phyloP scores from a whole-genome alignment of 495 filamentous ascomycete species.

The Xylaria castorea region DNA sequence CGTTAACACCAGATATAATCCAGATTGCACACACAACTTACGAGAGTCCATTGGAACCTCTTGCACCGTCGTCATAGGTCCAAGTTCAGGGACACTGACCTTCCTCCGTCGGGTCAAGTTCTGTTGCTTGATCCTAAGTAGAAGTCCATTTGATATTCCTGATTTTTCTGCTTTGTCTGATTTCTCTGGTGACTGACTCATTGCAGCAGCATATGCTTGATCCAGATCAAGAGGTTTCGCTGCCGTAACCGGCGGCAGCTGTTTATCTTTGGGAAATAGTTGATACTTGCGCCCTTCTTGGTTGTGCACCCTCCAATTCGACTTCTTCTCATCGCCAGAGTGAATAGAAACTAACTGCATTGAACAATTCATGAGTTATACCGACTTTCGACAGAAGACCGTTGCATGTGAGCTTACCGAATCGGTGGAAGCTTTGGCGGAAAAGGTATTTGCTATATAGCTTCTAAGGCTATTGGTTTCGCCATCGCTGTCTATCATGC shows the following conservation, averaged over 20 bases:
- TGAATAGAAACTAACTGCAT: slow-evolving; percentile 39
- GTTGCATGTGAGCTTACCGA: slow-evolving; percentile 46
- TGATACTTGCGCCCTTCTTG: slow-evolving; percentile 57
- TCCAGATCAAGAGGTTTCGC: slow-evolving; percentile 59
- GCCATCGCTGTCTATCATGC: slow-evolving; percentile 51
- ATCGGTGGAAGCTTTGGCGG: slow-evolving; percentile 51
- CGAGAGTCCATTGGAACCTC: slow-evolving; percentile 75
- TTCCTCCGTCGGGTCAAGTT: slow-evolving; percentile 63
- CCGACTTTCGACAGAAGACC: slow-evolving; percentile 30
- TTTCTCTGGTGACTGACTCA: slow-evolving; percentile 52
- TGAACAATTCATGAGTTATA: slow-evolving; percentile 32
- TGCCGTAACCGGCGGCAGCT: slow-evolving; percentile 39
- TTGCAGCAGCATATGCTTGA: slow-evolving; percentile 53
- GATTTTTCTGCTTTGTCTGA: slow-evolving; percentile 45
- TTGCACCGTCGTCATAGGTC: slow-evolving; percentile 71
- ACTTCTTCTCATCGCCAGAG: slow-evolving; percentile 50
- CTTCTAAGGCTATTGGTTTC: slow-evolving; percentile 46
- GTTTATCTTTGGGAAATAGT: slow-evolving; percentile 58
- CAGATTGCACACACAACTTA: slow-evolving; percentile 52
- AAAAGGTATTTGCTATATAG: slow-evolving; percentile 55
- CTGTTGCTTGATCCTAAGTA: slow-evolving; percentile 59
- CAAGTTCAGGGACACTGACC: slow-evolving; percentile 67
- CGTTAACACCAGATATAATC: slow-evolving; percentile 36
- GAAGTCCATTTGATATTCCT: slow-evolving; percentile 47
- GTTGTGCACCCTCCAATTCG: slow-evolving; percentile 62